Evolutionary conservation across 768 basidiomycete species (phyloP).

Genomic region (Nidularia sp.): DNA sequence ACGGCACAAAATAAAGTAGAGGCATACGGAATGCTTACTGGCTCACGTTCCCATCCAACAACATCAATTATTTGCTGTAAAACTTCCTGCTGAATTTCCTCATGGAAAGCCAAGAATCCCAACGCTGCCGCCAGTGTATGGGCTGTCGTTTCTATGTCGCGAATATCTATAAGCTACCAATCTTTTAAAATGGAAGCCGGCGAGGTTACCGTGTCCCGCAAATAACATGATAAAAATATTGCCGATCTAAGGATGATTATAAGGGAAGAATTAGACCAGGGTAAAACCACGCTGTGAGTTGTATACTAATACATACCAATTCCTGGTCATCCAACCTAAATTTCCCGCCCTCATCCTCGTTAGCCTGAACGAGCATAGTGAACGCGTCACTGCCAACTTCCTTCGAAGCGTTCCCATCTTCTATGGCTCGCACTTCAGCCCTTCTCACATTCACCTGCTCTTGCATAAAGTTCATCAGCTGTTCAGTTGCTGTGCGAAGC

Average conservation of each 20-base stretch:
- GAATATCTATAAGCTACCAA: not conserved
- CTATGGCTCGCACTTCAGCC: slow-evolving; percentile 15
- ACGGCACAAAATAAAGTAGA: not conserved
- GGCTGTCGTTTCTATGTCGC: slow-evolving; percentile 42
- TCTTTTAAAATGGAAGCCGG: slow-evolving; percentile 2
- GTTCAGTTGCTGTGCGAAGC: slow-evolving; percentile 20
- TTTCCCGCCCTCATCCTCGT: not conserved
- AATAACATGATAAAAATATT: slow-evolving; percentile 50
- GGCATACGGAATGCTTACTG: slow-evolving; percentile 14
- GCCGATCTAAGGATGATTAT: slow-evolving; percentile 33
- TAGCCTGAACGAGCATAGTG: slow-evolving; percentile 15
- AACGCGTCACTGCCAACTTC: slow-evolving; percentile 25
- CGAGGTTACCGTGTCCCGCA: slow-evolving; percentile 57
- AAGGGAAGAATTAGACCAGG: not conserved
- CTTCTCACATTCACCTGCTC: slow-evolving; percentile 29
- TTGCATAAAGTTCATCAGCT: slow-evolving; percentile 32
- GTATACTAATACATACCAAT: slow-evolving; percentile 23
- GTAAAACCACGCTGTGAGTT: slow-evolving; percentile 7
- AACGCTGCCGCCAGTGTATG: slow-evolving; percentile 43
- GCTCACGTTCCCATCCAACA: slow-evolving; percentile 24
- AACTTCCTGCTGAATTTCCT: slow-evolving; percentile 46
- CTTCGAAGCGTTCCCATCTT: not conserved
- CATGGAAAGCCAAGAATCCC: slow-evolving; percentile 38
- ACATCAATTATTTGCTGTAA: slow-evolving; percentile 38
- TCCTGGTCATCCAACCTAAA: not conserved